Base-by-base conservation (phyloP, 306 rosid species). In the Quercus gilva region DNA sequence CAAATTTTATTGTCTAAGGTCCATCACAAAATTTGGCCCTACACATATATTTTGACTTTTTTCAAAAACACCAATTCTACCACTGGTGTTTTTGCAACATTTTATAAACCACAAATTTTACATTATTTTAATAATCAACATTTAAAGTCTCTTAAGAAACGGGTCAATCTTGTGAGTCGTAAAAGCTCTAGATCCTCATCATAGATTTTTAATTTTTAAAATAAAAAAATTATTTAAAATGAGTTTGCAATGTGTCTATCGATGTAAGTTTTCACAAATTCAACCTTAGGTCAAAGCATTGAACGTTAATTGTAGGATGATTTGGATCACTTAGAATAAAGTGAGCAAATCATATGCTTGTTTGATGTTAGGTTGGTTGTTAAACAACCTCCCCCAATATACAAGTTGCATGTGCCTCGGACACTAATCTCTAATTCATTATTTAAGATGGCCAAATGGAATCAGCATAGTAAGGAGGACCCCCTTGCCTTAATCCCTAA, bases 281-380 rank as follows among this genome's bases (percentile, higher is more conserved):
- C 45, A 65, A 17, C 71, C 17, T 20, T 31, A 25, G 3, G 0
- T 18, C 20, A 17, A 11, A 6, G 37, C 35, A 57, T 14, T 35
- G 9, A 55, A 57, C 53, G 10, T 31, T 5, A 74, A 18, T 9
- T 10, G 59, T 29, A 55, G 49, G n/a, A 61, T 61, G 69, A 8
- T 21, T 23, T 4, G 14, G 29, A 13, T 12, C 11, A 1, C 31
- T 59, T 21, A 21, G 15, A 23, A 59, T 21, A 6, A 58, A 23
- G 65, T 59, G 64, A 58, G 64, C 64, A 3, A 58, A 58, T 58
- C 17, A 3, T 58, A 21, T 35, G 9, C 6, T 58, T 3, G 15
- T 25, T 23, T 35, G 51, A 43, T 4, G 70, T 64, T 67, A 67
- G 58, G 64, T 71, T 56, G 51, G 78, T 81, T 76, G 85, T 76